Base-by-base conservation (phyloP, 2,329 filamentous ascomycete genomes). In the Exophiala sp. region DNA sequence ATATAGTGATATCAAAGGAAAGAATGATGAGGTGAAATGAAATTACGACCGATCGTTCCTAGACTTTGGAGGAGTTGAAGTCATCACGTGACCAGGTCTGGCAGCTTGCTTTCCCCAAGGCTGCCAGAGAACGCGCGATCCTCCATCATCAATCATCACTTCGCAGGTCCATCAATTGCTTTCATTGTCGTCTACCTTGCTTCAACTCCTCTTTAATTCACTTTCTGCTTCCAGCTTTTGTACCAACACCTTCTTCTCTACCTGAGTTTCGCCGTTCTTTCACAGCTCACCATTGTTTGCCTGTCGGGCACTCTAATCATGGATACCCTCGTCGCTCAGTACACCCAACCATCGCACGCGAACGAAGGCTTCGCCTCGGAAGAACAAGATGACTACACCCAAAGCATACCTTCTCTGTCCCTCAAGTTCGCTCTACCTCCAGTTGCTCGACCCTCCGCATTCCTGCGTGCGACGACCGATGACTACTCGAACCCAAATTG, bases 391-490 rank as follows among this genome's bases (percentile, higher is more conserved):
- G 86, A 91, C 67, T 79, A 88, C 69, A 77, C 78, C 67, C 84
- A 89, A 68, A 79, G 83, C 65, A 78, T 84, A 62, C 87, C 89
- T 67, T 84, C 85, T 65, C 80, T 96, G 65, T 92, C 89, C 50
- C 84, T 96, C 71, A 95, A 91, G 75, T 99, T 99, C 75, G 89
- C 90, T 66, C 87, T 99, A 75, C 94, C 94, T 53, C 92, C 94
- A 49, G 84, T 97, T 72, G 47, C 58, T 47, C 70, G 96, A 89
- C 88, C 90, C 65, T 88, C 91, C 62, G 85, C 90, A 68, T 99
- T 94, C 88, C 89, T 99, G 68, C 91, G 94, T 71, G 89, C 94
- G 65, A 90, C 90, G 74, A 97, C 94, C 65, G 94, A 99, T 78
- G 94, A 99, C 82, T 86, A 91, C 74, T 86, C 91, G 66, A 99